Base-by-base conservation (phyloP, 1,284 basidiomycete genomes). In the Calocybe gambosa region DNA sequence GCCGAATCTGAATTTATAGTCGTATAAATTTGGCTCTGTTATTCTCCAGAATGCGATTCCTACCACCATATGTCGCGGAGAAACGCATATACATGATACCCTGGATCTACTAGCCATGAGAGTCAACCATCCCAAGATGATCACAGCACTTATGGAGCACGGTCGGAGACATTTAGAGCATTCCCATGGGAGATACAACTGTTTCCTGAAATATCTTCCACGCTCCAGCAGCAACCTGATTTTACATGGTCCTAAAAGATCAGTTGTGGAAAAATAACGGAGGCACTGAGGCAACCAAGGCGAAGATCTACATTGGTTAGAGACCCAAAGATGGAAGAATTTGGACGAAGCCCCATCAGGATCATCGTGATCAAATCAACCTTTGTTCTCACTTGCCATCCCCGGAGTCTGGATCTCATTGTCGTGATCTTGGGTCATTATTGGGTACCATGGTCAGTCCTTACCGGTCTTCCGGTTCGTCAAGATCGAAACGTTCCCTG, bases 391-490 rank as follows among this genome's bases (percentile, higher is more conserved):
- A 34, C 3, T 42, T 36, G 13, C 19, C 42, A 34, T 15, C 20
- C 12, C 36, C 19, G 16, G 12, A 38, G 29, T 46, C 43, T 47
- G 25, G 34, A 44, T 44, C 42, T 37, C 25, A 44, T 25, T 38
- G 42, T 35, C 36, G 9, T 25, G 41, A 43, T 43, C 45, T 46
- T 50, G 45, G 41, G 31, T 31, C 40, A 28, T 39, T 50, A n/a
- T 21, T 42, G 23, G 19, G 18, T 36, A 29, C 39, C 36, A 35
- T 42, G 25, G 41, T 6, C 23, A 39, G 10, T 20, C n/a, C 6
- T 21, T 47, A 50, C 45, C 49, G 23, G 26, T 42, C 23, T 28
- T 26, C 16, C 23, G 41, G 41, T 25, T 33, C 31, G 13, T 21
- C 13, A 25, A 28, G 16, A 43, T 34, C 19, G 26, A 35, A 43